Evolutionary conservation across 306 rosid genomes (phyloP).

Genomic region (Argentina anserina): DNA sequence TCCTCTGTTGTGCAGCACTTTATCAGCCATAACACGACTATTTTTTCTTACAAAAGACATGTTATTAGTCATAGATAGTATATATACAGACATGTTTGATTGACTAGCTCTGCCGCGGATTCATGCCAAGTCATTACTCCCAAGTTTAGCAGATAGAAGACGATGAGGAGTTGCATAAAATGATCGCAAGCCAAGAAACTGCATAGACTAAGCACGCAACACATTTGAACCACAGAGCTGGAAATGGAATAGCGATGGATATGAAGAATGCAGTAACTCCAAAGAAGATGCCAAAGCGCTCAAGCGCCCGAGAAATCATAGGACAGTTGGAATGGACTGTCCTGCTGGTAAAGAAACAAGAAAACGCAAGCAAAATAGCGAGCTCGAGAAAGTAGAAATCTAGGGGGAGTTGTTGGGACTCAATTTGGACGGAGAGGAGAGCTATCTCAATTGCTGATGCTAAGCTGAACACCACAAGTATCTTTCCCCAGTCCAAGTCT

Average conservation of each 20-base stretch:
- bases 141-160: neutral
- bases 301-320: neutral
- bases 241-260: conserved; percentile 9
- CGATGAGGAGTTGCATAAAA: neutral
- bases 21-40: too few relatives aligned
- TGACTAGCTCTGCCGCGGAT: too few relatives aligned
- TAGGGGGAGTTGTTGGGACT: neutral
- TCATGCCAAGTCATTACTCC: too few relatives aligned
- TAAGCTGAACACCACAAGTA: conserved; percentile 1
- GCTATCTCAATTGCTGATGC: conserved; percentile 5
- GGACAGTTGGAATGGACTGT: neutral
- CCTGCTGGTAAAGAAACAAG: conserved; percentile 2
- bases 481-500: conserved; percentile 4
- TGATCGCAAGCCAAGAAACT: neutral
- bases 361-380: conserved; percentile 3
- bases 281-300: conserved; percentile 12
- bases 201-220: neutral
- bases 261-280: conserved; percentile 11
- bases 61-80: too few relatives aligned
- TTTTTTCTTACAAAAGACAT: too few relatives aligned
- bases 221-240: neutral
- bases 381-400: neutral
- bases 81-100: too few relatives aligned
- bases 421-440: neutral
- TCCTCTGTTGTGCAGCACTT: too few relatives aligned